Base-by-base conservation (phyloP, 768 basidiomycete species). In the Antrodiella citrinella region DNA sequence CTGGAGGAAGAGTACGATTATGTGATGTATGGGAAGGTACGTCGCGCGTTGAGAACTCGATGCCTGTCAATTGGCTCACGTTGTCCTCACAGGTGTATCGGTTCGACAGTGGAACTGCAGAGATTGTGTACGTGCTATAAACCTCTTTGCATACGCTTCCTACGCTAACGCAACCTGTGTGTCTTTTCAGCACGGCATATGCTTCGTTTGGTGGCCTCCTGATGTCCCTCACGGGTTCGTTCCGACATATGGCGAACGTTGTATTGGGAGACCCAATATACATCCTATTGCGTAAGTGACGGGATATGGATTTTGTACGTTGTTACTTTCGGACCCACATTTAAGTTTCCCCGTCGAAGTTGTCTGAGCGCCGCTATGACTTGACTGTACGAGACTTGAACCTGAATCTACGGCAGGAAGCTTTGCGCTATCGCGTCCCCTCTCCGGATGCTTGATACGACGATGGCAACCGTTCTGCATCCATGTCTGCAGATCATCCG, bases 11-110 rank as follows among this genome's bases (percentile, higher is more conserved):
- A 98, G 57, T 99, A 92, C 61, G 94, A 97, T 62, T 99, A 98
- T 72, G 95, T 99, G 57, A 97, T 97, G 93, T 93, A 91, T 65
- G 95, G 95, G 25, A 98, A 94, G 82, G 92, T 94, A 56, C 51
- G 75, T 59, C 40, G 18, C 19, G n/a, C 21, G 20, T 39, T 11
- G 11, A 21, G n/a, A 26, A 7, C 25, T 11, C 26, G 21, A 30
- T 3, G 7, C 23, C 18, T 26, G 23, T 20, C n/a, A 25, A 9
- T 5, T 45, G 52, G 46, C 35, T 48, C 41, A 23, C 26, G 25
- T 22, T 44, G 26, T 26, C 10, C 24, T 23, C 5, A 9, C 55
- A 95, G 91, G 89, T 97, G 44, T 99, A 99, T 75, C 93, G 93
- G 65, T 96, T 95, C 64, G 95, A 99, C 63, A 84, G 87, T 13